Conservation (phyloP, 192 early-diverging fungal species). For the Rhizoclosmatium sp. region DNA sequence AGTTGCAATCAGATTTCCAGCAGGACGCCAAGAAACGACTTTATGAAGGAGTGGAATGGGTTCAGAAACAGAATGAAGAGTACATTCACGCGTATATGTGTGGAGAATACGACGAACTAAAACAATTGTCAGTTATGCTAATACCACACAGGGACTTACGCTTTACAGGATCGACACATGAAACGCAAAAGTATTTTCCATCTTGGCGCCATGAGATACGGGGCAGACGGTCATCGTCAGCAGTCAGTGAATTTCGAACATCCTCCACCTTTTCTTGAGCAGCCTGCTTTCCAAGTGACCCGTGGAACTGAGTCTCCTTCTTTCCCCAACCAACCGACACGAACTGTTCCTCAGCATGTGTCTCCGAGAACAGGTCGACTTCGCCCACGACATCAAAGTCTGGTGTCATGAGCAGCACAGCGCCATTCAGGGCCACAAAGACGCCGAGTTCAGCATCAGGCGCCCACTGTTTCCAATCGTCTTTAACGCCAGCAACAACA, state of each 20-base stretch:
- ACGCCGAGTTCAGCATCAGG: conserved; percentile 37
- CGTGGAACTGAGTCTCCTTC: conserved; percentile 98
- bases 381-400: conserved; percentile 92
- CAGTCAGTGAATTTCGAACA: conserved; percentile 41
- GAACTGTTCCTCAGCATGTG: conserved; percentile 37
- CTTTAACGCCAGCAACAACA: conserved; percentile 54
- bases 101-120: conserved; percentile 70
- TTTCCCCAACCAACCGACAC: conserved; percentile 96
- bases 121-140: not conserved
- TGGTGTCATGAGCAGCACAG: conserved; percentile 87
- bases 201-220: conserved; percentile 93
- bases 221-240: conserved; percentile 73
- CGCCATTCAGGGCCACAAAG: conserved; percentile 59
- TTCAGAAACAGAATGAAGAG: conserved; percentile 84
- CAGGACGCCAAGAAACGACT: conserved; percentile 82
- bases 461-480: conserved; percentile 17
- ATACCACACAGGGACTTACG: not conserved
- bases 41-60: conserved; percentile 80
- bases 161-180: conserved; percentile 62
- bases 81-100: conserved; percentile 86
- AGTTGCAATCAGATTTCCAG: conserved; percentile 83
- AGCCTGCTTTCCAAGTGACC: conserved; percentile 81
- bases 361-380: conserved; percentile 57
- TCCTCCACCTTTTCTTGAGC: conserved; percentile 58
- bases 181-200: conserved; percentile 81